Conservation (phyloP, 768 basidiomycete genomes). For the Collybia nuda region DNA sequence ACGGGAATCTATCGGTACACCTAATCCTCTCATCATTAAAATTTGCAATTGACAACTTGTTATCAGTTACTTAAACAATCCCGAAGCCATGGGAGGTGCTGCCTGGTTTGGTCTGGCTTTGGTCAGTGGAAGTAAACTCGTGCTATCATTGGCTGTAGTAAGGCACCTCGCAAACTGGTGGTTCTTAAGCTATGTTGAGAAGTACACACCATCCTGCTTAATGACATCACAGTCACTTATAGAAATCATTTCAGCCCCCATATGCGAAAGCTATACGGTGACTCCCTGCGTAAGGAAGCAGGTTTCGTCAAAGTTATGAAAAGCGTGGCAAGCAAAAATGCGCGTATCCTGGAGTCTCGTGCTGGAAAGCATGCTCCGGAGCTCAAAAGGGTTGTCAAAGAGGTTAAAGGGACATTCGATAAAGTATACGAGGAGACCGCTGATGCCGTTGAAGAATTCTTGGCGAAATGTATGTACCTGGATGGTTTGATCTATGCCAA, state of each 20-base stretch:
- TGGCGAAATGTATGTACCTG: constrained; percentile 74
- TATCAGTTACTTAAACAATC: constrained; percentile 87
- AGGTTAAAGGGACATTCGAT: constrained; percentile 92
- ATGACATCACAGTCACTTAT: not conserved
- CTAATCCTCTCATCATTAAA: not conserved
- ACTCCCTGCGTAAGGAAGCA: constrained; percentile 91
- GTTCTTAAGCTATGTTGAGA: constrained; percentile 92
- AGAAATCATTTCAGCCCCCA: constrained; percentile 75
- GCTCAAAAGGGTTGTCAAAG: constrained; percentile 74
- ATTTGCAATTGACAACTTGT: not conserved
- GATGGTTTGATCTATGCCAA: not conserved
- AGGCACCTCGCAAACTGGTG: constrained; percentile 91
- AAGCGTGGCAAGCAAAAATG: constrained; percentile 84
- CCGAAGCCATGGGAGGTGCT: constrained; percentile 93
- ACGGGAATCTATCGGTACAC: constrained; percentile 92
- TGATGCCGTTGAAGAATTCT: constrained; percentile 90
- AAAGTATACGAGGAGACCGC: constrained; percentile 95
- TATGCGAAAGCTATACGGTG: constrained; percentile 95
- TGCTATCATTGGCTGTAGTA: constrained; percentile 79
- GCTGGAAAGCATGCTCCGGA: constrained; percentile 84
- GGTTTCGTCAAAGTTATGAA: constrained; percentile 99
- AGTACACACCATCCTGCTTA: constrained; percentile 50
- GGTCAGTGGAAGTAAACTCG: constrained; percentile 92
- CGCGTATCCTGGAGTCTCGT: constrained; percentile 67
- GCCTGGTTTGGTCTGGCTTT: constrained; percentile 93